phyloP scores from a whole-genome alignment of 108 stramenopile species.

The Nitzschia sp. region DNA sequence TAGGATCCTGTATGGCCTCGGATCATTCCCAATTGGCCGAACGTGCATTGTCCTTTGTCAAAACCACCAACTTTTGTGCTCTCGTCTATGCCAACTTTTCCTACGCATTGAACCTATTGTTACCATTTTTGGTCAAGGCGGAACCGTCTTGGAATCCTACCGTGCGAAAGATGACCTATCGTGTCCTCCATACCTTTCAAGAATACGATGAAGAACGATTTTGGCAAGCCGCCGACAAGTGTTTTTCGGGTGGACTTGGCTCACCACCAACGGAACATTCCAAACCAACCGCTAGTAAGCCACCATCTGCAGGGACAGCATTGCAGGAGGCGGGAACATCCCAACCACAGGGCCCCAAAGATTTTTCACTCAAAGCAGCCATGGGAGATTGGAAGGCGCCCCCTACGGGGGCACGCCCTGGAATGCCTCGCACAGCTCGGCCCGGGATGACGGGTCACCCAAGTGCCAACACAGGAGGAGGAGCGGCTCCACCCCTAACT shows the following conservation, averaged over 20 bases:
- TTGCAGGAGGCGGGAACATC: background rate
- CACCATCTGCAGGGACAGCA: background rate
- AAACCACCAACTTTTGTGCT: conserved; percentile 50
- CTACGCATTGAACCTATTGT: conserved; percentile 39
- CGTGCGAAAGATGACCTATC: conserved; percentile 79
- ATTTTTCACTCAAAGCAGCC: conserved; percentile 55
- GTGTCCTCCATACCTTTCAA: conserved; percentile 48
- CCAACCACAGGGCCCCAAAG: conserved; percentile 10
- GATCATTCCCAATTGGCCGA: conserved; percentile 81
- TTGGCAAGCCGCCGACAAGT: conserved; percentile 3
- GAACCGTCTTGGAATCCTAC: conserved; percentile 84
- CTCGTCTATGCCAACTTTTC: conserved; percentile 40
- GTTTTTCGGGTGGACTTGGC: conserved; percentile 5
- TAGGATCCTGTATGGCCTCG: conserved; percentile 69
- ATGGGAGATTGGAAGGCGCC: conserved; percentile 74
- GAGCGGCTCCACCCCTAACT: conserved; percentile 48
- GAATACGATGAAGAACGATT: conserved; percentile 28
- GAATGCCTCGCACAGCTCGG: background rate
- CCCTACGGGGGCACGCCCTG: background rate
- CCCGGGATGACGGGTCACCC: background rate
- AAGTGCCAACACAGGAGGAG: background rate
- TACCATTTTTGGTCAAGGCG: conserved; percentile 58
- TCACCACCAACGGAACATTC: no score
- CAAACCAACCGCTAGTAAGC: no score
- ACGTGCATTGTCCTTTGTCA: conserved; percentile 66